Base-by-base conservation (phyloP, 306 rosid species). In the Rosa lucieae region DNA sequence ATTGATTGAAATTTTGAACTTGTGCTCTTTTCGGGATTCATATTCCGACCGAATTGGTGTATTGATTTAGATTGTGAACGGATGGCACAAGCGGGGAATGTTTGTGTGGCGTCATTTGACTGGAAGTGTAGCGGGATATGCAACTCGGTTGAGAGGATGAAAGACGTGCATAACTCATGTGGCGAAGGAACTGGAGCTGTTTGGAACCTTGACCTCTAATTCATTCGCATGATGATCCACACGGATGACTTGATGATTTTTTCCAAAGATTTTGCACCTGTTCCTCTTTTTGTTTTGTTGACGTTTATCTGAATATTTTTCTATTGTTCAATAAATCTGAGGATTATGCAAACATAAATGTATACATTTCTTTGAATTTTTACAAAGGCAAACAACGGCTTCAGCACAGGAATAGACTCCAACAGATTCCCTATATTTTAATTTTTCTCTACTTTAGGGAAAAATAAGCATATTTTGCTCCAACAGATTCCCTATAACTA, bases 91-190 rank as follows among this genome's bases (percentile, higher is more conserved):
- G 85, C 84, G 1, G 95, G 98, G 48, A 94, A 84, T 21, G 70
- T 89, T 51, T 94, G 99, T 46, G 97, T 83, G 89, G 99, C 97
- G 0, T 88, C 99, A 10, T 92, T 87, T 79, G 99, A 94, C 85
- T 94, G 99, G 99, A 82, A 89, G 23, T 94, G 98, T 83, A 94
- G 97, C 80, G 98, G 98, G 2, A 85, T 94, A 18, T 92, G 97
- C 65, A 84, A 89, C 52, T 92, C 98, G 0, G 97, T 88, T 40
- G 95, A 91, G 46, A 89, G 87, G 73, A 92, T 94, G 97, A 92
- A 81, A 68, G 85, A 78, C 8, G 87, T 92, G 37, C 97, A 92
- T 70, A 82, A 73, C 32, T 80, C 88, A 13, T 94, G 98, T 13
- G 97, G 97, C 0, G 98, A 92, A 74, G 97, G 87, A 51, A 86